Evolutionary conservation across 768 basidiomycete genomes (phyloP), one percentile per base, ranked within the genome.

Genomic region (Russula compacta): DNA sequence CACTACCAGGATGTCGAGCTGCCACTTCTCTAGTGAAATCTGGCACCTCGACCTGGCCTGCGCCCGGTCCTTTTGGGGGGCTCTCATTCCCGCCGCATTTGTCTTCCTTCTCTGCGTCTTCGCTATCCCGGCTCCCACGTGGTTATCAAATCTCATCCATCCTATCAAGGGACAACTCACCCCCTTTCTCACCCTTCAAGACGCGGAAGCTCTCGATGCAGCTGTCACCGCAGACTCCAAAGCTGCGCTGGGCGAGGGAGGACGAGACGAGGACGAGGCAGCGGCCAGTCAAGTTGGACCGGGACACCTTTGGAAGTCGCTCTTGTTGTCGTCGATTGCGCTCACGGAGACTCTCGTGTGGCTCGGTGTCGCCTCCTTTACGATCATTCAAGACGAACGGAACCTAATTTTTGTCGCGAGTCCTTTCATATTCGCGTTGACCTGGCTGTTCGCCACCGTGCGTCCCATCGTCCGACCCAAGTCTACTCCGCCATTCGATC

Each of bases 401-500:
- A 57, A 67, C 9, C 35, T 64, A 1, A 78, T 78, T 74, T 64
- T 57, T 14, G 76, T 72, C 17, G 60, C 77, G 2, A 74, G 74
- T 7, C 73, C 78, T 0, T 72, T 86, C 51, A 68, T 86, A 35
- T 67, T 81, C 29, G 81, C 83, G 0, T 63, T 73, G 0, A 74
- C 82, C 4, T 92, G 90, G 90, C 69, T 87, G 42, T 90, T 88
- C 66, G 82, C 85, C 0, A 70, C 81, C 19, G 66, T 78, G 21
- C 81, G 83, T 49, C 82, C 85, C 1, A 72, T 85, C 14, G 67
- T 78, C 33, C 74, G 74, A 42, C 82, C 84, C 0, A 73, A 75
- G 6, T 71, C 80, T 0, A 91, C 86, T 0, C 77, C 80, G 2
- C 86, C 85, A 17, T 79, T 73, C 64, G 87, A 87, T 66, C 71